These are phyloP conservation scores for Alternaria brassicae DNA, from an alignment of 2,329 filamentous ascomycete genomes.

Conservation along the genomic window DNA sequence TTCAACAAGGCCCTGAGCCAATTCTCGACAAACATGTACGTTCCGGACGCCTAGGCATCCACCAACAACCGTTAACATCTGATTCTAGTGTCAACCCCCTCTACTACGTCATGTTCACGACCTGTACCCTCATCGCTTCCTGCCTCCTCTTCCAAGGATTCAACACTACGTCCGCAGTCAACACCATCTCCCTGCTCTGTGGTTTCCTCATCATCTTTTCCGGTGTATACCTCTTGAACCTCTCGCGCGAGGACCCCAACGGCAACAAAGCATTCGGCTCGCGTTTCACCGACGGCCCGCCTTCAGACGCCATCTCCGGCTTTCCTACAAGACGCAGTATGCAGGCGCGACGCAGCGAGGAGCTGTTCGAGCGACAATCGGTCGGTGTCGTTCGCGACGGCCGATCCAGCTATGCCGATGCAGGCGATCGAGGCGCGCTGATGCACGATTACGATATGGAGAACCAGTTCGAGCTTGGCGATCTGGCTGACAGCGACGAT, in stretches of 20 bases:
- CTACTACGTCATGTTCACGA: conserved; percentile 98
- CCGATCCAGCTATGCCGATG: conserved; percentile 21
- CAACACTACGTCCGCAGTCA: conserved; percentile 90
- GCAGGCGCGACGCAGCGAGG: conserved; percentile 76
- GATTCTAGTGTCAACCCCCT: conserved; percentile 81
- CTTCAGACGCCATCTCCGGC: conserved; percentile 88
- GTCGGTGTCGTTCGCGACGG: conserved; percentile 21
- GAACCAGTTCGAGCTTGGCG: conserved; percentile 72
- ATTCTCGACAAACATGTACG: conserved; percentile 96
- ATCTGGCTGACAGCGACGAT: conserved; percentile 69
- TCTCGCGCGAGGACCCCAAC: conserved; percentile 91
- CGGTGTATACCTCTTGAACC: conserved; percentile 92
- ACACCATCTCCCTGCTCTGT: conserved; percentile 88
- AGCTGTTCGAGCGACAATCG: conserved; percentile 57
- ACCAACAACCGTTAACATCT: conserved; percentile 12
- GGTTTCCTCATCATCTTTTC: conserved; percentile 96
- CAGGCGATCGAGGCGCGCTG: conserved; percentile 76
- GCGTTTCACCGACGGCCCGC: conserved; percentile 73
- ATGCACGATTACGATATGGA: conserved; percentile 92
- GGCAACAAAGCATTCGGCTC: conserved; percentile 68
- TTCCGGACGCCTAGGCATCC: conserved; percentile 18
- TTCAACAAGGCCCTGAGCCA: conserved; percentile 98
- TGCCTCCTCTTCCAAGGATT: conserved; percentile 97
- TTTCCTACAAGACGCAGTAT: conserved; percentile 92
- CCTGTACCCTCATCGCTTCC: conserved; percentile 88